Evolutionary conservation across 306 rosid species (phyloP), one percentile per base, ranked within the genome.

Genomic region (Pyrus communis): DNA sequence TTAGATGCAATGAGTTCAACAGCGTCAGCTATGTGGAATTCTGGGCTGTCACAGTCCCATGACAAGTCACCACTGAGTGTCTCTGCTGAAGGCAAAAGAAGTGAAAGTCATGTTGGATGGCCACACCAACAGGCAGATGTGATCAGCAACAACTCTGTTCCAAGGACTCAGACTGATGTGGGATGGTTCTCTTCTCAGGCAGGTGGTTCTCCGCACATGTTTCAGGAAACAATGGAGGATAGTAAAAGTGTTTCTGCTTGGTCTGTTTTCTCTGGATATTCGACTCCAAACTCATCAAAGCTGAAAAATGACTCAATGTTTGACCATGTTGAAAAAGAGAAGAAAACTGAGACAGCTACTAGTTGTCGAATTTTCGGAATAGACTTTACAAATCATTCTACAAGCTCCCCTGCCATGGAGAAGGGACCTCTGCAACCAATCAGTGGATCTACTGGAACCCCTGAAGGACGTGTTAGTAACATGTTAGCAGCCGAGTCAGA

Each of bases 361-460:
- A 82, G 95, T 79, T 89, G 79, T 77, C 87, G 90, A 11, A 82
- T 94, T 70, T 95, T 95, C 23, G 97, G 99, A 71, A 74, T 92
- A 40, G 92, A 95, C 18, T 86, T 95, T 78, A 77, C 82, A 45
- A 85, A 67, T 84, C 85, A 81, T 82, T 77, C 85, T 5, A 71
- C 80, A 43, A 77, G 81, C 68, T 67, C 85, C n/a, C 22, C 77
- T 69, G 65, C 80, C 10, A 49, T 79, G 38, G 90, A 83, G 77
- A 90, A 80, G 79, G 60, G 81, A 54, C 52, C 77, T 68, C 52
- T 70, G 12, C 89, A 80, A 65, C 78, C 78, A 7, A 81, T 54
- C 9, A 74, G 67, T 67, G 27, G 42, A 57, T 60, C 80, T 30
- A 67, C 59, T 43, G 83, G 81, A 60, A 61, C 77, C 43, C 4